Percentiles rank a stretch among this genome's conserved stretches.
phyloP scores from a whole-genome alignment of 257 asterid genomes.

The Nicotiana tabacum region DNA sequence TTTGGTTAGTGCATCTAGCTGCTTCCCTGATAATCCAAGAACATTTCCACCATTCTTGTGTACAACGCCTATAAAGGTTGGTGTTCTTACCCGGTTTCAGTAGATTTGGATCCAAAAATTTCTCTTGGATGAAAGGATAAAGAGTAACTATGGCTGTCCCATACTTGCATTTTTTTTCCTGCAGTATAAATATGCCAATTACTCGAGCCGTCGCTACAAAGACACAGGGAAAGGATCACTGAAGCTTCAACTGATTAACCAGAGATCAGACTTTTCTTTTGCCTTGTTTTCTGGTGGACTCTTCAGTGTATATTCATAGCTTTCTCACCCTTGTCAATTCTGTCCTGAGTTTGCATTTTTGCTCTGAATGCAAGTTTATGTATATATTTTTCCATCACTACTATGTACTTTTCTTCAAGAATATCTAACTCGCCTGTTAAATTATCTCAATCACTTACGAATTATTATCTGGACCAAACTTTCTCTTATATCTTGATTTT shows the following conservation, averaged over 20 bases:
- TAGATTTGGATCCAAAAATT: neutral
- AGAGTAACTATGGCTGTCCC: neutral
- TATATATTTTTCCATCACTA: neutral
- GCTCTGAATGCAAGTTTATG: neutral
- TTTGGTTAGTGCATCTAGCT: conserved; percentile 52
- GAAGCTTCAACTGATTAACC: conserved; percentile 83
- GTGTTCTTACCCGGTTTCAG: neutral
- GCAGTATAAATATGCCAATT: conserved; percentile 89
- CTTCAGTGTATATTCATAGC: conserved; percentile 39
- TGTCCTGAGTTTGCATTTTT: neutral
- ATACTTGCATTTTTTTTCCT: conserved; percentile 5
- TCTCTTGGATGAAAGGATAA: neutral
- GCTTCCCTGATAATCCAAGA: conserved; percentile 61
- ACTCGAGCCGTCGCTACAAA: conserved; percentile 51
- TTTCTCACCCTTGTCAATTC: neutral
- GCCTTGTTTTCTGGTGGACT: conserved; percentile 88
- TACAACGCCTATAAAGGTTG: conserved; percentile 85
- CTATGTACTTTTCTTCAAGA: neutral
- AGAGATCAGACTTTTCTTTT: conserved; percentile 83
- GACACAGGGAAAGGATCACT: conserved; percentile 65
- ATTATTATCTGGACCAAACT: neutral
- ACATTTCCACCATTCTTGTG: conserved; percentile 67
- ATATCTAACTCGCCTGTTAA: neutral
- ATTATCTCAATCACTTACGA: neutral
- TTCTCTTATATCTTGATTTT: neutral